Conservation (phyloP, 2,329 filamentous ascomycete species). For the Fusarium anguioides region DNA sequence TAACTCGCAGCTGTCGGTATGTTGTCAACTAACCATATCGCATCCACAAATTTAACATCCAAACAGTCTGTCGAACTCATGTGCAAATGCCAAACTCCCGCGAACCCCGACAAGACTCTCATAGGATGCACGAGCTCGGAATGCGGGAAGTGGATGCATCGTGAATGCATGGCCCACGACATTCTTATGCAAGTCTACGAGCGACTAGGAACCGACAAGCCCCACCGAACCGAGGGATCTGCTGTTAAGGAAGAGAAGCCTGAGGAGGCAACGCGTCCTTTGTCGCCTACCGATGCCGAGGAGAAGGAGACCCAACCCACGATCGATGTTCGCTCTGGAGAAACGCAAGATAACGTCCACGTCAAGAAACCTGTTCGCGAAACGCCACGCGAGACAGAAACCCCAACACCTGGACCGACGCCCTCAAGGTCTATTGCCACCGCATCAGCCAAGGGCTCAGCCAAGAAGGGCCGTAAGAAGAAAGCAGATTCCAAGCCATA, state of each 20-base stretch:
- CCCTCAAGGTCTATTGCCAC: conserved; percentile 39
- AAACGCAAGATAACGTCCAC: conserved; percentile 53
- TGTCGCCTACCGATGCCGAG: conserved; percentile 64
- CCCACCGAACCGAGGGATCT: conserved; percentile 56
- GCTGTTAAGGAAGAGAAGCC: conserved; percentile 56
- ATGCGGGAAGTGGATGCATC: conserved; percentile 72
- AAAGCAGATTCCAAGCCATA: conserved; percentile 59
- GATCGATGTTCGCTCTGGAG: conserved; percentile 63
- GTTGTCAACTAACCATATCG: conserved; percentile 41
- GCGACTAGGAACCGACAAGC: conserved; percentile 62
- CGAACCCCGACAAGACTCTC: conserved; percentile 70
- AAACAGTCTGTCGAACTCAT: conserved; percentile 64
- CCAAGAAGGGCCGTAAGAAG: conserved; percentile 54
- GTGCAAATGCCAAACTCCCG: conserved; percentile 69
- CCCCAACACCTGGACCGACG: conserved; percentile 48
- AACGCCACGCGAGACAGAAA: conserved; percentile 48
- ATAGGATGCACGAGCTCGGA: conserved; percentile 66
- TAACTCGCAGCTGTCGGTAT: conserved; percentile 68
- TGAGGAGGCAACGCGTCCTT: conserved; percentile 52
- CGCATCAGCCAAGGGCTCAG: conserved; percentile 42
- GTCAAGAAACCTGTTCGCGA: conserved; percentile 51
- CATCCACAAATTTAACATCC: conserved; percentile 36
- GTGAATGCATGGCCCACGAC: conserved; percentile 69
- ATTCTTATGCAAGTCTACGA: conserved; percentile 62
- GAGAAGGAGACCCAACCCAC: conserved; percentile 63